These are phyloP conservation scores for Gonapodya prolifera DNA, from an alignment of 192 early-diverging fungal genomes.

Conservation along the genomic window DNA sequence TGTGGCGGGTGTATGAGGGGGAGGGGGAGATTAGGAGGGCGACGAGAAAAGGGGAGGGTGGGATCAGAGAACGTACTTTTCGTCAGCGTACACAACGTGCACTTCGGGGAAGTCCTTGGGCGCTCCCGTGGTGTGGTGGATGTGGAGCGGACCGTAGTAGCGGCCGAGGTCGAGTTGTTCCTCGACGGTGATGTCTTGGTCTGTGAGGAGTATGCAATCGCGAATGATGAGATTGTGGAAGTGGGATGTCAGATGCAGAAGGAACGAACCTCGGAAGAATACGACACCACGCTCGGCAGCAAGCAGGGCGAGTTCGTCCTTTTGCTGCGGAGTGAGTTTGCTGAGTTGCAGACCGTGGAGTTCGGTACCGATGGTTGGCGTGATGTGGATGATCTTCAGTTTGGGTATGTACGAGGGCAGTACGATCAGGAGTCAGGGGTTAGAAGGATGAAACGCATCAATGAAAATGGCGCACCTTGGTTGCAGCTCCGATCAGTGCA, in stretches of 20 bases:
- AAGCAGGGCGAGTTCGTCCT: conserved; percentile 17
- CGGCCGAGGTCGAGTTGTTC: conserved; percentile 15
- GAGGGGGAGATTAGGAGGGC: no score
- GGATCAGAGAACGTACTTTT: not conserved
- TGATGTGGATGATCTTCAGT: conserved; percentile 7
- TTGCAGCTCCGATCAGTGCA: conserved; percentile 12
- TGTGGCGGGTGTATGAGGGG: no score
- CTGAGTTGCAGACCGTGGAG: conserved; percentile 17
- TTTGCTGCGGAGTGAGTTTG: conserved; percentile 17
- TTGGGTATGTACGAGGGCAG: not conserved
- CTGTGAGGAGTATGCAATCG: no score
- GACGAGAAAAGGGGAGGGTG: no score
- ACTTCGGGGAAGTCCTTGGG: conserved; percentile 10
- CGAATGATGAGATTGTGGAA: no score
- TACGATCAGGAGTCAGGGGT: no score
- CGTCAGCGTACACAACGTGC: conserved; percentile 14
- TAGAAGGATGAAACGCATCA: no score
- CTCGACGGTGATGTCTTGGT: conserved; percentile 17
- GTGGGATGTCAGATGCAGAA: no score
- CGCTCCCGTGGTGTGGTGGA: not conserved
- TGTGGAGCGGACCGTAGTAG: conserved; percentile 14
- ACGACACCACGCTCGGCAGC: conserved; percentile 24
- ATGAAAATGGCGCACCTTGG: no score
- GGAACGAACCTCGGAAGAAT: conserved; percentile 27
- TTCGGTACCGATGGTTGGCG: conserved; percentile 23